Base-by-base conservation (phyloP, 1,284 basidiomycete species). In the Peniophora sp. region DNA sequence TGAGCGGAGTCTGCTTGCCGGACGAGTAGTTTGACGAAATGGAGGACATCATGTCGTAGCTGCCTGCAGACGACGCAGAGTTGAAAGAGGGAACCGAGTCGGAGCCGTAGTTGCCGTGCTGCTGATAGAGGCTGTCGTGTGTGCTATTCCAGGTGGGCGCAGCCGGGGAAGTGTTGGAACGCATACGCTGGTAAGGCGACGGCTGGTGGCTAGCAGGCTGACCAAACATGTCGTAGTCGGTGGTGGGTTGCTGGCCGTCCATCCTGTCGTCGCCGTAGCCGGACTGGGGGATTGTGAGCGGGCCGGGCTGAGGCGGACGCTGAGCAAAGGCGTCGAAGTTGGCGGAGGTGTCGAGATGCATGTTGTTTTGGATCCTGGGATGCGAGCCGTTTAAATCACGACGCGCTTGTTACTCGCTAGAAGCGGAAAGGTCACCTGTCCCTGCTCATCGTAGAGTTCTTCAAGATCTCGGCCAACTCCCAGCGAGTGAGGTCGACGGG, bases 1-100 rank as follows among this genome's bases (percentile, higher is more conserved):
- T 84, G 45, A 86, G 71, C 0, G 85, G 85, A 16, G 86, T 88
- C 46, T 82, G 80, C 64, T 86, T 86, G 55, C 83, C 83, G 53
- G 79, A 83, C 65, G 72, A 75, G 60, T 79, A 80, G 1, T 82
- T 82, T 10, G 74, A 74, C 23, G 78, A 70, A n/a, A 84, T 66
- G 55, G 74, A 74, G 63, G 67, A 70, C 60, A 85, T 80, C 58
- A 84, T 75, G 63, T 83, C 81, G 67, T 84, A 87, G 2, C 79
- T 71, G 61, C 72, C 71, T 50, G 69, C 61, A 56, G 68, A 76
- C 12, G 72, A 68, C 46, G 71, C 69, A 32, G 53, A 34, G 27
- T 71, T 69, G 63, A 83, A 86, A 2, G 79, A 68, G 12, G 77
- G 71, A 1, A 81, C 69, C 12, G 78, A 67, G 60, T 86, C 85